Conservation (phyloP, 495 filamentous ascomycete genomes). For the Podospora pseudopauciseta region DNA sequence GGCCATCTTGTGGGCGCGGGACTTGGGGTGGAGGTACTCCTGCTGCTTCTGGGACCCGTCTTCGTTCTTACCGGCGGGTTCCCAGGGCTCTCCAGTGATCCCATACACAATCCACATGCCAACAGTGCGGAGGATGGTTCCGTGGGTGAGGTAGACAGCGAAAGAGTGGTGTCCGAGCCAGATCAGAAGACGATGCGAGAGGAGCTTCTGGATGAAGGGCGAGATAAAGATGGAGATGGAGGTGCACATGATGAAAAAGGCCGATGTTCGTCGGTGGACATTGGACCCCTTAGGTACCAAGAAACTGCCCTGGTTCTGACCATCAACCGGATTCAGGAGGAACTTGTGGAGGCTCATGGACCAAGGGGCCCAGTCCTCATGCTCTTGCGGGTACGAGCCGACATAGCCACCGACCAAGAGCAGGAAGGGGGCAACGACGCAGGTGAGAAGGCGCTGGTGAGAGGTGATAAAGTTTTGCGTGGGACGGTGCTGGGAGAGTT, state of each 20-base stretch:
- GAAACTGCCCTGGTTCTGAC: conserved; percentile 38
- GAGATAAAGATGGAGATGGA: conserved; percentile 56
- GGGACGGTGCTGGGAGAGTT: conserved; percentile 52
- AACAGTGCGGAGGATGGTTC: conserved; percentile 58
- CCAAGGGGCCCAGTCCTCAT: conserved; percentile 57
- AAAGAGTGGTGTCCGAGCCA: conserved; percentile 67
- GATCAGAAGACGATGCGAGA: conserved; percentile 55
- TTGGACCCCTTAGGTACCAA: conserved; percentile 56
- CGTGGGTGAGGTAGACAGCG: conserved; percentile 65
- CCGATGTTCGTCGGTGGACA: conserved; percentile 47
- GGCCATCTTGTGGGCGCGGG: conserved; percentile 33
- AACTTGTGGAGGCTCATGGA: conserved; percentile 45
- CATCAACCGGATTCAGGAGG: conserved; percentile 23
- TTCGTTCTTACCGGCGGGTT: conserved; percentile 34
- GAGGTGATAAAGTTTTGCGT: conserved; percentile 50
- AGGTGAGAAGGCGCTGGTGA: conserved; percentile 45
- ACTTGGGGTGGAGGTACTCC: conserved; percentile 37
- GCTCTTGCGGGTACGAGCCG: conserved; percentile 58
- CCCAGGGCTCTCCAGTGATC: conserved; percentile 46
- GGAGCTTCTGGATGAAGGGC: conserved; percentile 49
- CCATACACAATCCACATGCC: conserved; percentile 63
- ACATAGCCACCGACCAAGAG: conserved; percentile 50
- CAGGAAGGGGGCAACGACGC: conserved; percentile 45
- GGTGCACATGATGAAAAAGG: conserved; percentile 53
- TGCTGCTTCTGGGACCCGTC: conserved; percentile 30